These are phyloP conservation scores for Melaleuca quinquenervia DNA, from an alignment of 345 rosid genomes.

Conservation along the genomic window DNA sequence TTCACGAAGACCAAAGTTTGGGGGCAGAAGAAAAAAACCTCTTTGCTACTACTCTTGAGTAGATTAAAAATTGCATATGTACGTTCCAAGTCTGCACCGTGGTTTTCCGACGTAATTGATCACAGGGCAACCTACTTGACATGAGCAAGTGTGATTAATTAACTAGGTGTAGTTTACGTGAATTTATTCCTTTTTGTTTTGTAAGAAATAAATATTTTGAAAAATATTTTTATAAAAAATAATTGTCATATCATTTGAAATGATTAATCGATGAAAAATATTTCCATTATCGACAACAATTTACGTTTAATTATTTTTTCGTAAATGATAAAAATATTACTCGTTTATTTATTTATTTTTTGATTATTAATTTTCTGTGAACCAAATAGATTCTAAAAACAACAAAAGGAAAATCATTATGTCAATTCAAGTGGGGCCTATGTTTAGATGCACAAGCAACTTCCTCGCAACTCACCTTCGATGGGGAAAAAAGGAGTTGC, in stretches of 20 bases:
- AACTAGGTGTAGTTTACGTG: background rate
- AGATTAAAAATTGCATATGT: background rate
- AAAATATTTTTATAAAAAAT: no score
- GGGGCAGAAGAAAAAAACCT: background rate
- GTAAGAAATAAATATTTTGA: no score
- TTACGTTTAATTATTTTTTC: no score
- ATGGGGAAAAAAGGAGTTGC: background rate
- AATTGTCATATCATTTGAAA: no score
- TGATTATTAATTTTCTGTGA: no score
- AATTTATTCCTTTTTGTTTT: no score
- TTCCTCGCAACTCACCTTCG: background rate
- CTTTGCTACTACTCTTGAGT: background rate
- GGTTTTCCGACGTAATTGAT: background rate
- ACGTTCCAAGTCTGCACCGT: background rate
- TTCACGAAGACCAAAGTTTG: background rate
- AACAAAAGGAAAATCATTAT: no score
- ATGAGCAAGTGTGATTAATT: background rate
- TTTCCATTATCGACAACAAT: no score
- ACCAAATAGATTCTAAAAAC: no score
- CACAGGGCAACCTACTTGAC: background rate
- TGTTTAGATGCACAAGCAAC: background rate
- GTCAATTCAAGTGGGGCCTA: background rate
- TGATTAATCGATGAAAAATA: no score
- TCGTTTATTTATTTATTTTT: no score
- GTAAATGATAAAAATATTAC: no score